A percentile compares a stretch with the other conserved stretches of the same genome.
Conservation (phyloP, 495 filamentous ascomycete genomes). For the Glutinoglossum americanum region DNA sequence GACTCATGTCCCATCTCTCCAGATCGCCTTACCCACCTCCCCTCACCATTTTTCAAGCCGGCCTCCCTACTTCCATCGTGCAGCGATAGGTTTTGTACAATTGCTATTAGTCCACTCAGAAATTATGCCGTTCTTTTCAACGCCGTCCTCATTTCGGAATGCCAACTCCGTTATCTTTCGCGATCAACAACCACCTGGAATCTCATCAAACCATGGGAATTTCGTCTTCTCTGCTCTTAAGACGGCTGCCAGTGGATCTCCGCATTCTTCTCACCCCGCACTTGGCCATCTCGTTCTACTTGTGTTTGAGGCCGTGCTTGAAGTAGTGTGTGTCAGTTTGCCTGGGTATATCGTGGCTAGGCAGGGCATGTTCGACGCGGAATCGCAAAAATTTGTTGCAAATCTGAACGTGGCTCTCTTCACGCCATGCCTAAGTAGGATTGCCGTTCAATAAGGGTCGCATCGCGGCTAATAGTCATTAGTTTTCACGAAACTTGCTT, state of each 20-base stretch:
- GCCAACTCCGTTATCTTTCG: conserved; percentile 15
- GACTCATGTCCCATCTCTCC: neutral
- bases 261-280: conserved; percentile 35
- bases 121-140: conserved; percentile 26
- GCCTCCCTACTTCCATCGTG: neutral
- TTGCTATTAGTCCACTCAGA: neutral
- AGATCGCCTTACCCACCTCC: neutral
- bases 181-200: neutral
- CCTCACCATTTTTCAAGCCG: neutral
- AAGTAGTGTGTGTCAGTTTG: conserved; percentile 85
- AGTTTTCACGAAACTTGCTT: conserved; percentile 98
- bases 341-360: conserved; percentile 89
- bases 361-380: conserved; percentile 77
- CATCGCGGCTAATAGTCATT: conserved; percentile 1
- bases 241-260: conserved; percentile 3
- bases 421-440: conserved; percentile 86
- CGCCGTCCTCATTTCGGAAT: conserved; percentile 45
- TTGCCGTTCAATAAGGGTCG: neutral
- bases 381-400: conserved; percentile 85
- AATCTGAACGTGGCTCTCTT: conserved; percentile 89
- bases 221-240: conserved; percentile 6
- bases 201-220: neutral
- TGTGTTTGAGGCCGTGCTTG: conserved; percentile 88
- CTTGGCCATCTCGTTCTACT: conserved; percentile 60
- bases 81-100: neutral